Evolutionary conservation across 2,329 filamentous ascomycete genomes (phyloP).

Genomic region (Calycina marina): DNA sequence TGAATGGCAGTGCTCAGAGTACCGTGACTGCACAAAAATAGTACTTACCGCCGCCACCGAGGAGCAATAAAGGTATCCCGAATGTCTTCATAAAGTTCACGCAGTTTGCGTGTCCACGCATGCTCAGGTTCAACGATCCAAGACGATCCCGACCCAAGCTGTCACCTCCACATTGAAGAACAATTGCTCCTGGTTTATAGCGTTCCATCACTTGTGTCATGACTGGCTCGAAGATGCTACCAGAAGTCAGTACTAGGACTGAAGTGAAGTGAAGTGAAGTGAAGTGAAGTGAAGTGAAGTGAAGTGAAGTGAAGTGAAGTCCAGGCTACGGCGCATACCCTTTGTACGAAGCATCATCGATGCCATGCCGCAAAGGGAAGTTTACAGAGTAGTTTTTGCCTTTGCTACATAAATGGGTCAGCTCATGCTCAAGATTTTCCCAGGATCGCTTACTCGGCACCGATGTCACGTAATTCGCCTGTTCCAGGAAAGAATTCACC

Average conservation of each 20-base stretch:
- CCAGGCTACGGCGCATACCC: neutral
- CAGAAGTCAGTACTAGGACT: no score
- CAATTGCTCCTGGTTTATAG: neutral
- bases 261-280: neutral
- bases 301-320: neutral
- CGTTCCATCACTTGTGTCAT: slow-evolving; percentile 1
- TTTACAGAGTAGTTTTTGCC: slow-evolving; percentile 1
- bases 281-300: neutral
- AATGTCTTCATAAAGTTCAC: slow-evolving; percentile 1
- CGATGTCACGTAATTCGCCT: neutral
- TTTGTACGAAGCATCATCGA: slow-evolving; percentile 1
- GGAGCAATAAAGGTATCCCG: neutral
- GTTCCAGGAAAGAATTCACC: slow-evolving; percentile 1
- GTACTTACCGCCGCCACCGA: neutral
- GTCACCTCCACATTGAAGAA: slow-evolving; percentile 1
- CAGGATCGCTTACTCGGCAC: neutral
- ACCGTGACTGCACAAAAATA: no score
- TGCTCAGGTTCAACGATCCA: neutral
- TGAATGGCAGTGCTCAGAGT: no score
- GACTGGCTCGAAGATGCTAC: neutral
- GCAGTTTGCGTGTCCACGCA: slow-evolving; percentile 1
- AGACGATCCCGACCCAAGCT: neutral
- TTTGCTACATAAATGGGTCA: neutral
- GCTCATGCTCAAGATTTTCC: neutral
- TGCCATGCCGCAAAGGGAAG: neutral